These are phyloP conservation scores for Pilasporangium apinafurcum DNA, from an alignment of 352 stramenopile species.

Conservation along the genomic window DNA sequence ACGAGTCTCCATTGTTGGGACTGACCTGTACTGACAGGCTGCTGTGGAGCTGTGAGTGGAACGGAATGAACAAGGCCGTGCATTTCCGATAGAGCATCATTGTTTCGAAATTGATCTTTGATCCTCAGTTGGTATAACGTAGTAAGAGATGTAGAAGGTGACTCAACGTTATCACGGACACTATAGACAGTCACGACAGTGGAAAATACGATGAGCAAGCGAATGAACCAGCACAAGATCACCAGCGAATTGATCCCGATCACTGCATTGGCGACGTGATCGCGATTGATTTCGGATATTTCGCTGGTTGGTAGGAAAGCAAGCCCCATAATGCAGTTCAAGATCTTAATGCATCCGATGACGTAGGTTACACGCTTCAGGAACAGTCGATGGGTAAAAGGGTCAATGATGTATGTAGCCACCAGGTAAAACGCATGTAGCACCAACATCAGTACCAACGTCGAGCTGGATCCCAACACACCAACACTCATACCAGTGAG, in stretches of 20 bases:
- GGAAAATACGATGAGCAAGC: constrained; percentile 15
- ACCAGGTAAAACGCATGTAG: constrained; percentile 26
- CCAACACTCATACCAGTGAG: constrained; percentile 23
- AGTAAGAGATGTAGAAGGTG: too few relatives aligned
- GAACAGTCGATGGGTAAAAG: constrained; percentile 17
- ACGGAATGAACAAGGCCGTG: too few relatives aligned
- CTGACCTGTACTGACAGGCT: too few relatives aligned
- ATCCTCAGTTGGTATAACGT: too few relatives aligned
- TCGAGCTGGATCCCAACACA: constrained; percentile 16
- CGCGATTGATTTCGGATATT: constrained; percentile 4
- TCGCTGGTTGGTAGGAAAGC: constrained; percentile 19
- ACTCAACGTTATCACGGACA: background rate
- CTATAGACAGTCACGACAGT: constrained; percentile 7
- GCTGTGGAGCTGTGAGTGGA: too few relatives aligned
- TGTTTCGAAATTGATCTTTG: too few relatives aligned
- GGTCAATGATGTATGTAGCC: constrained; percentile 16
- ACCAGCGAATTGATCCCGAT: constrained; percentile 19
- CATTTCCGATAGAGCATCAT: too few relatives aligned
- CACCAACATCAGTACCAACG: constrained; percentile 20
- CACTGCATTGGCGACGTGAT: constrained; percentile 16
- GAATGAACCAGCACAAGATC: constrained; percentile 22
- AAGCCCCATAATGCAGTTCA: constrained; percentile 27
- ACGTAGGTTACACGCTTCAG: constrained; percentile 1
- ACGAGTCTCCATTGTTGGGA: too few relatives aligned
- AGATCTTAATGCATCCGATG: constrained; percentile 14